Conservation (phyloP, 306 rosid species). For the Prunus armeniaca region DNA sequence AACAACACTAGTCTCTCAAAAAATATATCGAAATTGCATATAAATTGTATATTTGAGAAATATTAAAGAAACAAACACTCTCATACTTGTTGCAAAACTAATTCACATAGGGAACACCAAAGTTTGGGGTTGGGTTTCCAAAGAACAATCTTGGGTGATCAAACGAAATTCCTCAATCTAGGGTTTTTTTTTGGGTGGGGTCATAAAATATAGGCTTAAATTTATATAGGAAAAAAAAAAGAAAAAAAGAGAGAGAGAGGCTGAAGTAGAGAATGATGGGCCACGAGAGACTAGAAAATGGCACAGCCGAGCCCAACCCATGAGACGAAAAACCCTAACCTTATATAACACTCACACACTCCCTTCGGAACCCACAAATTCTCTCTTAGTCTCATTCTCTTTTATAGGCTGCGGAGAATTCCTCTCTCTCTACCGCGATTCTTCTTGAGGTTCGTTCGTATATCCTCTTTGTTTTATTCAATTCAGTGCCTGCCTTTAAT, state of each 20-base stretch:
- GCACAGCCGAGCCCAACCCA: not conserved
- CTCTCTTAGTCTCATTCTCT: not conserved
- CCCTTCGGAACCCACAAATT: not conserved
- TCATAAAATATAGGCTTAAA: too few species aligned
- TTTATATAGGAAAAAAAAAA: too few species aligned
- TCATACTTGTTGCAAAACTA: too few species aligned
- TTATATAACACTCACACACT: constrained; percentile 8
- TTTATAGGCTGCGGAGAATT: not conserved
- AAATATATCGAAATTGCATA: too few species aligned
- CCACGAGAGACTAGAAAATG: not conserved
- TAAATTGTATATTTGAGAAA: too few species aligned
- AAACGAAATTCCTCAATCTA: too few species aligned
- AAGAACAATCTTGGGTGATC: too few species aligned
- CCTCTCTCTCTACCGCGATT: not conserved
- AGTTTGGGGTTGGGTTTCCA: too few species aligned
- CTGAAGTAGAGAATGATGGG: not conserved
- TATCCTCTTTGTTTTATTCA: not conserved
- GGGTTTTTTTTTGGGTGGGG: too few species aligned
- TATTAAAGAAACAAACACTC: too few species aligned
- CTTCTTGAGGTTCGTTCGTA: not conserved
- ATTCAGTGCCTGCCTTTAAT: not conserved
- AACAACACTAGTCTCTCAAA: too few species aligned
- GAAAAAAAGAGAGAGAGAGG: not conserved
- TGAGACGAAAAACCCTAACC: not conserved
- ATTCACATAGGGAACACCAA: too few species aligned